phyloP scores from a whole-genome alignment of 345 rosid species.

The Bruguiera gymnorhiza region DNA sequence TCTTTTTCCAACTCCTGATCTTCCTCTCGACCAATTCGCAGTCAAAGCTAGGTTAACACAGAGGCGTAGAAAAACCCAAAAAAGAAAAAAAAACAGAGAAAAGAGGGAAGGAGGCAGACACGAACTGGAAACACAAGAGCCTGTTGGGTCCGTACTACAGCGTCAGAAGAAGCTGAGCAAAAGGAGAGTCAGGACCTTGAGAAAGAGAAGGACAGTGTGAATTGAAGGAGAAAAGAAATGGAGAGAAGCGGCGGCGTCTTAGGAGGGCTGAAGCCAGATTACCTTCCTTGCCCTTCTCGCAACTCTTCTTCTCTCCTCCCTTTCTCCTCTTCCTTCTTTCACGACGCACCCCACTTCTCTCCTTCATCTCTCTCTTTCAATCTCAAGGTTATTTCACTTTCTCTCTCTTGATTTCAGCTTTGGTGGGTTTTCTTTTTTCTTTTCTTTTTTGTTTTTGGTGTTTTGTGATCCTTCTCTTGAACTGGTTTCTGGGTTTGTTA shows the following conservation, averaged over 20 bases:
- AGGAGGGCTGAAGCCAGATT: conserved; percentile 34
- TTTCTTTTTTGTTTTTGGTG: not conserved
- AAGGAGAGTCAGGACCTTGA: too few relatives aligned
- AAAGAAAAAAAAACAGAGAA: too few relatives aligned
- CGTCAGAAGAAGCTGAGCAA: too few relatives aligned
- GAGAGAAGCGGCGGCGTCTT: conserved; percentile 46
- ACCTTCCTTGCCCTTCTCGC: conserved; percentile 43
- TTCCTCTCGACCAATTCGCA: too few relatives aligned
- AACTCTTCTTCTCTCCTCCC: conserved; percentile 11
- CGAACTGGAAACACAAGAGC: too few relatives aligned
- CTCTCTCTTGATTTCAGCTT: not conserved
- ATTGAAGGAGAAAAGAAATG: conserved; percentile 32
- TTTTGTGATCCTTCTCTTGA: not conserved
- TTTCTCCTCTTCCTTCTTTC: conserved; percentile 1
- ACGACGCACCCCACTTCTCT: not conserved
- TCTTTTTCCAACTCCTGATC: too few relatives aligned
- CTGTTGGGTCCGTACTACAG: too few relatives aligned
- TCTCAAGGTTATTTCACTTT: conserved; percentile 39
- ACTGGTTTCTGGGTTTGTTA: not conserved
- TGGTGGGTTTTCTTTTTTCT: not conserved
- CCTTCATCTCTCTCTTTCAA: conserved; percentile 34
- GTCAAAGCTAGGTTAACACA: too few relatives aligned
- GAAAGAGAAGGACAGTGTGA: not conserved
- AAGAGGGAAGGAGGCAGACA: too few relatives aligned
- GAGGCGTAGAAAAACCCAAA: too few relatives aligned